phyloP scores from a whole-genome alignment of 495 filamentous ascomycete species.

The Xylaria scruposa region DNA sequence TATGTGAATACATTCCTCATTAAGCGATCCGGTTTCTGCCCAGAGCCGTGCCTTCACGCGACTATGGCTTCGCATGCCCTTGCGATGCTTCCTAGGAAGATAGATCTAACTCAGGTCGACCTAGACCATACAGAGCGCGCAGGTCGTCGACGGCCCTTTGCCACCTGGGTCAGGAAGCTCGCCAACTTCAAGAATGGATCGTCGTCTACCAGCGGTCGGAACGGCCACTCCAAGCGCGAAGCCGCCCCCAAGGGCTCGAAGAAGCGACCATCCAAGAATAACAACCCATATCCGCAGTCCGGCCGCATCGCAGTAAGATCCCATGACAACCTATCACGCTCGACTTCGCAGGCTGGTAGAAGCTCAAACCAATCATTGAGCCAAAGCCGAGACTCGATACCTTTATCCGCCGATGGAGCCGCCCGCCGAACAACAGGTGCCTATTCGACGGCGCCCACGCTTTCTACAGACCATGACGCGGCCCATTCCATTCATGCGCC shows the following conservation, averaged over 20 bases:
- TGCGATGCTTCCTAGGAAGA: slow-evolving; percentile 14
- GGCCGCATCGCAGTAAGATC: slow-evolving; percentile 49
- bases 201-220: slow-evolving; percentile 46
- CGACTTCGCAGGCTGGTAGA: slow-evolving; percentile 52
- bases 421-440: slow-evolving; percentile 67
- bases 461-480: slow-evolving; percentile 81
- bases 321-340: slow-evolving; percentile 66
- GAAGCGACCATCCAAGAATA: slow-evolving; percentile 68
- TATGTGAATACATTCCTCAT: slow-evolving; percentile 48
- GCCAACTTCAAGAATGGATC: slow-evolving; percentile 76
- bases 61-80: slow-evolving; percentile 24
- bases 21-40: background rate
- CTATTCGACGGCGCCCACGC: slow-evolving; percentile 72
- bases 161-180: slow-evolving; percentile 92
- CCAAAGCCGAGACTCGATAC: slow-evolving; percentile 60
- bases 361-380: slow-evolving; percentile 39
- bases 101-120: slow-evolving; percentile 34
- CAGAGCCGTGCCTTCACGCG: slow-evolving; percentile 16
- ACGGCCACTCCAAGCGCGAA: slow-evolving; percentile 46
- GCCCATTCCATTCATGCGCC: slow-evolving; percentile 74
- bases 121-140: slow-evolving; percentile 52
- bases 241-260: slow-evolving; percentile 51
- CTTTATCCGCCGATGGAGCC: slow-evolving; percentile 64
- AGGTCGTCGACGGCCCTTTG: slow-evolving; percentile 81
- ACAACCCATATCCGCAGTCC: slow-evolving; percentile 85